A percentile compares a stretch with the other conserved stretches of the same genome.
phyloP scores from a whole-genome alignment of 345 rosid species.

The Durio zibethinus region DNA sequence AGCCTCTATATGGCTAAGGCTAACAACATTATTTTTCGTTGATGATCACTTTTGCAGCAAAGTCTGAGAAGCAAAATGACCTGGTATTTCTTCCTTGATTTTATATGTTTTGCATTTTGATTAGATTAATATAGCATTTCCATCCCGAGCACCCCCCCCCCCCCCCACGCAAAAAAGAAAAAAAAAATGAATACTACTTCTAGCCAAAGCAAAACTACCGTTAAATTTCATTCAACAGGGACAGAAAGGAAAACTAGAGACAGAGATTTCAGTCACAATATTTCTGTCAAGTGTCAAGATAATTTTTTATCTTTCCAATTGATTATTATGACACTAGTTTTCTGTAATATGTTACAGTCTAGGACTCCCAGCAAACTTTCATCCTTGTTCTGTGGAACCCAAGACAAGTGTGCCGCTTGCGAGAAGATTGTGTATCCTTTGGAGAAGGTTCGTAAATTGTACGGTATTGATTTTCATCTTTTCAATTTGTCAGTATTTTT shows the following conservation, averaged over 20 bases:
- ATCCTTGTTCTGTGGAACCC: constrained; percentile 82
- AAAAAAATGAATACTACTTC: too few relatives aligned
- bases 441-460: constrained; percentile 62
- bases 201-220: too few relatives aligned
- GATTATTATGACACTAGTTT: background rate
- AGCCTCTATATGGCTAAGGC: background rate
- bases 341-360: constrained; percentile 36
- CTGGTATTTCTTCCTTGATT: constrained; percentile 39
- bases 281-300: background rate
- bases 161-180: too few relatives aligned
- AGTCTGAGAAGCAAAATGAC: constrained; percentile 53
- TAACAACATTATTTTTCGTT: constrained; percentile 11
- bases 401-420: constrained; percentile 90
- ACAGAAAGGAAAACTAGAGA: too few relatives aligned
- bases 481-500: background rate
- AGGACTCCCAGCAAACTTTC: constrained; percentile 85
- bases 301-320: background rate
- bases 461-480: background rate
- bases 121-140: background rate
- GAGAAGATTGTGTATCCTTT: constrained; percentile 86
- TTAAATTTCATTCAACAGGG: too few relatives aligned
- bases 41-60: constrained; percentile 30
- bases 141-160: too few relatives aligned
- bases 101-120: background rate
- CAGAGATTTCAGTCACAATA: too few relatives aligned